Base-by-base conservation (phyloP, 768 basidiomycete genomes). In the Lactarius hatsudake region DNA sequence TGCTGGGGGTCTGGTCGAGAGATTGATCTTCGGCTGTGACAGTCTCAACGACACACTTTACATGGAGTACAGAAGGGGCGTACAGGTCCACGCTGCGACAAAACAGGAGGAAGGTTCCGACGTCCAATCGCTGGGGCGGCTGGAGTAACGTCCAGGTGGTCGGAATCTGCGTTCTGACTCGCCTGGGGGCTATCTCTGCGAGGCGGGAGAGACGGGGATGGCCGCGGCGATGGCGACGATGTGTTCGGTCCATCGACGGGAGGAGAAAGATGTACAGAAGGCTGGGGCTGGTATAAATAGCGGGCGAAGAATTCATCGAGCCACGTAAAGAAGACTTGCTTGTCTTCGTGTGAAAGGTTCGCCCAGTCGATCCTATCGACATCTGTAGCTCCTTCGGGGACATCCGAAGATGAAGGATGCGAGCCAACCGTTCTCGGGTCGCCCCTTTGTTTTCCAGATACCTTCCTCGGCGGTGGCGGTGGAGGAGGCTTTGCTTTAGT, bases 251-350 rank as follows among this genome's bases (percentile, higher is more conserved):
- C 9, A 1, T 62, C 48, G 2, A 65, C 58, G 0, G 61, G 43
- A 12, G 53, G 55, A 2, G 68, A 30, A 10, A 55, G 63, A 32
- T 66, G 65, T 18, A 64, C 51, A 0, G 32, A 28, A 6, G 66
- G 65, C 3, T 66, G 61, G 6, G 66, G 59, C 8, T 76, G 32
- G 28, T 75, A 71, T 26, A 81, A 74, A 59, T 78, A 78, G 40
- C 81, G 80, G 18, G 84, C 81, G 72, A 93, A 93, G 77, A 87
- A 93, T 72, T 92, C 91, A 73, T 93, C 91, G 26, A 93, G 79
- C 90, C 91, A 93, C 66, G 77, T 76, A 75, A 93, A 93, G 73
- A 93, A 89, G 30, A 79, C 84, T 36, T 84, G 78, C 84, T 36
- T 93, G 72, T 93, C 90, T 73, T 87, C 81, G 26, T 74, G 72